Percentiles rank a stretch among this genome's conserved stretches.
phyloP scores from a whole-genome alignment of 805 yeast species.

The Kodamaea leandrae region DNA sequence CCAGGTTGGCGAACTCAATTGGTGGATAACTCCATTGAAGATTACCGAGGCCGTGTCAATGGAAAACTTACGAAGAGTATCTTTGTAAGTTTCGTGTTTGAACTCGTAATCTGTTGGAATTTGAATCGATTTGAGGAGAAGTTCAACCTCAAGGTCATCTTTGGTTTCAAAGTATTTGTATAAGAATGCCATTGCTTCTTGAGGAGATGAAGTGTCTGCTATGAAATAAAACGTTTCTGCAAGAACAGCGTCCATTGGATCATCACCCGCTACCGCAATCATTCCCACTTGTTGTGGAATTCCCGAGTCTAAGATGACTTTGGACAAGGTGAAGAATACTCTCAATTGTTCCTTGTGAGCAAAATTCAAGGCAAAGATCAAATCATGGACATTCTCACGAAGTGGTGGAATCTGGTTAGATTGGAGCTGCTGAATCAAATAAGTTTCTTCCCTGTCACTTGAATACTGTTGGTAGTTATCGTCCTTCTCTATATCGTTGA shows the following conservation, averaged over 20 bases:
- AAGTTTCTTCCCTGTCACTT: constrained; percentile 41
- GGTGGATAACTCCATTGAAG: constrained; percentile 69
- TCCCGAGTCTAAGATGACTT: constrained; percentile 50
- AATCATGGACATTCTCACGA: constrained; percentile 70
- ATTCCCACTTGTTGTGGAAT: constrained; percentile 82
- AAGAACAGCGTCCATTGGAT: constrained; percentile 25
- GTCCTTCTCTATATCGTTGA: constrained; percentile 76
- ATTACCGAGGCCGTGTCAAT: constrained; percentile 52
- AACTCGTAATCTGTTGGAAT: constrained; percentile 18
- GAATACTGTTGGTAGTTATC: constrained; percentile 47
- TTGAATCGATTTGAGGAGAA: constrained; percentile 19
- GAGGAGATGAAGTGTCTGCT: constrained; percentile 25
- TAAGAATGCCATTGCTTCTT: constrained; percentile 39
- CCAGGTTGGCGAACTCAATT: constrained; percentile 52
- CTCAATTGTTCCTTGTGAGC: constrained; percentile 50
- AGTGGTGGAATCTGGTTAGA: constrained; percentile 67
- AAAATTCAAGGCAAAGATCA: constrained; percentile 67
- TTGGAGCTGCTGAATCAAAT: constrained; percentile 32
- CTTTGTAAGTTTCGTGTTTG: constrained; percentile 18
- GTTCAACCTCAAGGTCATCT: constrained; percentile 23
- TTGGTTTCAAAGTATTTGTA: constrained; percentile 34
- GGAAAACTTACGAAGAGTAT: constrained; percentile 28
- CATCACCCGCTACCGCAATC: constrained; percentile 53
- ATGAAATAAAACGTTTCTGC: constrained; percentile 36
- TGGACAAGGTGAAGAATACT: constrained; percentile 49